phyloP scores from a whole-genome alignment of 2,329 filamentous ascomycete genomes.

The Penicillium expansum region DNA sequence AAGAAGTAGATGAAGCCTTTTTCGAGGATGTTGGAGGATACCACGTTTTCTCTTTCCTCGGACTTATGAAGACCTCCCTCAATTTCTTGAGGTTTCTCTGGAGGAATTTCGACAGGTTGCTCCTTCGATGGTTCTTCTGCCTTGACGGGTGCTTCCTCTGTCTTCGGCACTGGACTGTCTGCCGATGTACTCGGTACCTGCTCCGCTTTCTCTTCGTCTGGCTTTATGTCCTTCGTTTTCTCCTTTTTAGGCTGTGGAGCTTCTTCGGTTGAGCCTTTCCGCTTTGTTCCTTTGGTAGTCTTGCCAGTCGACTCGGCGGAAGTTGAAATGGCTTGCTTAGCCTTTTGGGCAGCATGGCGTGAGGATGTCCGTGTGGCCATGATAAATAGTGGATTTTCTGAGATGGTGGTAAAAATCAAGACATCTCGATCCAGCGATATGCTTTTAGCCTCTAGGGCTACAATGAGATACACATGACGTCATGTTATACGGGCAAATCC shows the following conservation, averaged over 20 bases:
- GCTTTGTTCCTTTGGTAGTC: constrained; percentile 36
- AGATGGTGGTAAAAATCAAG: neutral
- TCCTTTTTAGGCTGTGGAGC: constrained; percentile 38
- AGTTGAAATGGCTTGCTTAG: constrained; percentile 41
- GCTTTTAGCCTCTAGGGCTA: neutral
- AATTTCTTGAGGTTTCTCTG: constrained; percentile 16
- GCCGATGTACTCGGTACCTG: constrained; percentile 15
- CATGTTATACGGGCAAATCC: constrained; percentile 18
- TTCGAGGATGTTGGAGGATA: constrained; percentile 68
- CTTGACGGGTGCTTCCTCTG: constrained; percentile 10
- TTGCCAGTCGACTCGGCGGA: constrained; percentile 31
- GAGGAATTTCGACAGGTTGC: constrained; percentile 5
- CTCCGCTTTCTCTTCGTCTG: constrained; percentile 6
- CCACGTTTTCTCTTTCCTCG: constrained; percentile 49
- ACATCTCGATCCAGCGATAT: too few relatives aligned
- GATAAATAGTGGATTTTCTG: neutral
- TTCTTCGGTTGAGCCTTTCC: constrained; percentile 35
- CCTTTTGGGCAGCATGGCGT: constrained; percentile 45
- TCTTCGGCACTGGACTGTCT: constrained; percentile 4
- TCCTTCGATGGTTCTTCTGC: constrained; percentile 17
- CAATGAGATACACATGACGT: constrained; percentile 33
- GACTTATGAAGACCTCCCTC: constrained; percentile 50
- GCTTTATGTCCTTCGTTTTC: constrained; percentile 32
- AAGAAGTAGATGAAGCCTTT: constrained; percentile 93
- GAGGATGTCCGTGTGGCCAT: constrained; percentile 42